Evolutionary conservation across 2,329 filamentous ascomycete genomes (phyloP).

Genomic region (Cercospora sesami): DNA sequence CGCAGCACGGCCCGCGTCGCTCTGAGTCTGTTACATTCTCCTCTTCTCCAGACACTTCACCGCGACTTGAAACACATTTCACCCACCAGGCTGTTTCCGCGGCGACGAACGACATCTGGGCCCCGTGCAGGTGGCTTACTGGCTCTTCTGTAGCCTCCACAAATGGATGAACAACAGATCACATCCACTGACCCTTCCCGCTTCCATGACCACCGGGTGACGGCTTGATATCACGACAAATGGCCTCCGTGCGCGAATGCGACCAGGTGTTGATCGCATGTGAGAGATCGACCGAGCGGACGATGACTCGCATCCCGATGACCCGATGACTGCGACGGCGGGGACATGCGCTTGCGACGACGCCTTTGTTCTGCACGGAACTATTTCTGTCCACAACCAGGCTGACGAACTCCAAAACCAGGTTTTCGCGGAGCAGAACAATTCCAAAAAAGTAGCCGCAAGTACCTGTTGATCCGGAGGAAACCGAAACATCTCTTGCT

Average conservation of each 20-base stretch:
- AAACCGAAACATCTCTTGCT: not conserved
- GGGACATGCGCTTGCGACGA: not conserved
- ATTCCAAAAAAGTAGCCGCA: not conserved
- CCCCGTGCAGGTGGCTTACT: too few relatives aligned
- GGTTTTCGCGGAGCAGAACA: not conserved
- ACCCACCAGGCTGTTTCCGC: not conserved
- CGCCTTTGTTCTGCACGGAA: not conserved
- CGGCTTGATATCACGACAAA: too few relatives aligned
- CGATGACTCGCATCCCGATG: too few relatives aligned
- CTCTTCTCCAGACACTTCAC: not conserved
- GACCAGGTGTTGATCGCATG: too few relatives aligned
- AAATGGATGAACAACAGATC: too few relatives aligned
- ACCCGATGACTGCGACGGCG: not conserved
- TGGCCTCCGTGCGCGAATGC: too few relatives aligned
- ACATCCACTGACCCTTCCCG: too few relatives aligned
- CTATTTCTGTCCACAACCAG: not conserved
- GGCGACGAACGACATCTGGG: not conserved
- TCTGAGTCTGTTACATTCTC: not conserved
- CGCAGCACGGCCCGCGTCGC: not conserved
- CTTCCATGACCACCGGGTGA: too few relatives aligned
- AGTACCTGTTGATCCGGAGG: not conserved
- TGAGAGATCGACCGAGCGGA: too few relatives aligned
- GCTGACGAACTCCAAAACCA: not conserved
- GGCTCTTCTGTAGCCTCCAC: too few relatives aligned
- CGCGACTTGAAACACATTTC: not conserved